These are phyloP conservation scores for Diospyros lotus DNA, from an alignment of 148 eudicot species.

Conservation along the genomic window DNA sequence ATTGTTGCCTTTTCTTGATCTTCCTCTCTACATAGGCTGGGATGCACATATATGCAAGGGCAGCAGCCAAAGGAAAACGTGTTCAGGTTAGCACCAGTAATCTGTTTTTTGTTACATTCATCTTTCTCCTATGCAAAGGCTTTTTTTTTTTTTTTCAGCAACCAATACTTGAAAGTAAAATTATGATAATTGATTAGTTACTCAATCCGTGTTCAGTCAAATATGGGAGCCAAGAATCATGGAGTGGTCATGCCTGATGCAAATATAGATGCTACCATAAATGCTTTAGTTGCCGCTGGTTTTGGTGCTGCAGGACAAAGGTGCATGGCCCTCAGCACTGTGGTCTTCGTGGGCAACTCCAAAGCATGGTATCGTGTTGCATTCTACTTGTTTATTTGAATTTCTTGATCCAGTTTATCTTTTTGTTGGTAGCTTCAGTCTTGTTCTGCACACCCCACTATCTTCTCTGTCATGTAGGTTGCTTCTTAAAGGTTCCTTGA, in stretches of 20 bases:
- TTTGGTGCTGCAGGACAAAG: constrained; percentile 95
- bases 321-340: constrained; percentile 86
- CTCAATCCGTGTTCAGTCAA: constrained; percentile 41
- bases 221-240: constrained; percentile 93
- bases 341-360: constrained; percentile 77
- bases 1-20: constrained; percentile 1
- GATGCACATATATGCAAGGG: constrained; percentile 90
- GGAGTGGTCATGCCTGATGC: constrained; percentile 90
- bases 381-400: constrained; percentile 11
- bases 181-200: background rate
- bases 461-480: background rate
- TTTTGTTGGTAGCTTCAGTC: background rate
- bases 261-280: constrained; percentile 62
- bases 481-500: background rate
- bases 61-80: constrained; percentile 94
- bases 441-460: background rate
- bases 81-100: constrained; percentile 64
- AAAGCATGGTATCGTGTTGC: constrained; percentile 50
- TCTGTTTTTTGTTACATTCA: background rate
- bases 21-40: constrained; percentile 64
- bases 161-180: background rate
- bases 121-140: background rate
- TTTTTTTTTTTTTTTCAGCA: background rate
- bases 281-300: constrained; percentile 82
- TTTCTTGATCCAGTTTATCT: background rate